These are phyloP conservation scores for Stachybotrys elegans DNA, from an alignment of 2,329 filamentous ascomycete genomes.

Conservation along the genomic window DNA sequence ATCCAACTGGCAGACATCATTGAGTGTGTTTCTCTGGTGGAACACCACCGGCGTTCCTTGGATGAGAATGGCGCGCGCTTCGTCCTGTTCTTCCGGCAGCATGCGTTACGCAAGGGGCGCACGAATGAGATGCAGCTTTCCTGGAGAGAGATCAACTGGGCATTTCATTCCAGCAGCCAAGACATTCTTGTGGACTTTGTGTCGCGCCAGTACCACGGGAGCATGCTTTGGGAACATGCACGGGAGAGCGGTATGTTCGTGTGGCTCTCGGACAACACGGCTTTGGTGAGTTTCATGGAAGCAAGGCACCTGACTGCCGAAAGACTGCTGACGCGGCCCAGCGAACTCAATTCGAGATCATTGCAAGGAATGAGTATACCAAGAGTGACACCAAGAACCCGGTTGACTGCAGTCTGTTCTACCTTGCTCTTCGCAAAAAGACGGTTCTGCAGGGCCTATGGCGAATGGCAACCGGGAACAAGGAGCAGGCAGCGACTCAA, in stretches of 20 bases:
- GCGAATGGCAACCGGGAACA: constrained; percentile 89
- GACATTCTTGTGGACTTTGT: constrained; percentile 86
- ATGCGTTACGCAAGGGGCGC: constrained; percentile 64
- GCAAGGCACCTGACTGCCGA: no score
- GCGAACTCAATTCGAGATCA: constrained; percentile 72
- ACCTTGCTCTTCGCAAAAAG: constrained; percentile 88
- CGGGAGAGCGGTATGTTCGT: constrained; percentile 87
- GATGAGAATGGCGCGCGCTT: constrained; percentile 87
- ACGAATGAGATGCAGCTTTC: constrained; percentile 62
- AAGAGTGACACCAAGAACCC: constrained; percentile 84
- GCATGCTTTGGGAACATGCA: constrained; percentile 79
- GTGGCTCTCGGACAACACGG: constrained; percentile 77
- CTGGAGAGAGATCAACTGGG: constrained; percentile 80
- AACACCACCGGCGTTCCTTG: constrained; percentile 81
- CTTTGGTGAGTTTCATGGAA: constrained; percentile 70
- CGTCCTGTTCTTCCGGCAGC: constrained; percentile 80
- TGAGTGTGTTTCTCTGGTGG: constrained; percentile 77
- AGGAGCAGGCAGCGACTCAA: constrained; percentile 76
- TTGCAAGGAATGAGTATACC: constrained; percentile 91
- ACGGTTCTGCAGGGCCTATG: constrained; percentile 83
- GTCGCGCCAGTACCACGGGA: constrained; percentile 70
- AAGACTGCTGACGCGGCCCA: constrained; percentile 15
- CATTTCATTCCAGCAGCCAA: constrained; percentile 78
- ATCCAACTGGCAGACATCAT: constrained; percentile 80
- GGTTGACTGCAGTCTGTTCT: constrained; percentile 85